These are phyloP conservation scores for Aspergillus calidoustus DNA, from an alignment of 2,329 filamentous ascomycete species.

Conservation along the genomic window DNA sequence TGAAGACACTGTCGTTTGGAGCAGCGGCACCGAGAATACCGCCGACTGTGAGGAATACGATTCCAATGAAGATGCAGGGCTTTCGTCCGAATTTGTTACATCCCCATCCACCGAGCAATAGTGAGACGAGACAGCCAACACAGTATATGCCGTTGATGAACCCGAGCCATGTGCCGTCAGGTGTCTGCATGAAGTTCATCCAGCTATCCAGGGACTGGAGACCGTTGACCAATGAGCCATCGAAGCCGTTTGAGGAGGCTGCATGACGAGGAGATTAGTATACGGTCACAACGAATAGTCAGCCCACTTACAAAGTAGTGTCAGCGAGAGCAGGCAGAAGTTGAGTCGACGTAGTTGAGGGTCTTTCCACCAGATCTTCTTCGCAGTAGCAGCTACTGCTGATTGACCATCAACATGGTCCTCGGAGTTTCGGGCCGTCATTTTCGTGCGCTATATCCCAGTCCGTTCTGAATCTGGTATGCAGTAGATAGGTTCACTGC, in stretches of 20 bases:
- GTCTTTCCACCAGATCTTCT: constrained; percentile 5
- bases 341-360: constrained; percentile 4
- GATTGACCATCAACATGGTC: background rate
- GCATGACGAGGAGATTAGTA: background rate
- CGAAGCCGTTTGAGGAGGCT: constrained; percentile 20
- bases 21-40: constrained; percentile 37
- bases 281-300: background rate
- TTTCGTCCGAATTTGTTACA: constrained; percentile 44
- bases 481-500: background rate
- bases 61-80: constrained; percentile 36
- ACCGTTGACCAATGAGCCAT: constrained; percentile 32
- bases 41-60: constrained; percentile 13
- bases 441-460: constrained; percentile 25
- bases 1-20: constrained; percentile 30
- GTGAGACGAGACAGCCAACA: constrained; percentile 34
- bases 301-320: constrained; percentile 2
- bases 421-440: background rate
- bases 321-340: constrained; percentile 10
- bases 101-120: constrained; percentile 34
- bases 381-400: background rate
- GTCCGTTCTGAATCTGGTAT: background rate
- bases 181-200: constrained; percentile 36
- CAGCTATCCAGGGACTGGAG: constrained; percentile 39
- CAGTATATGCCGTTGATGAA: constrained; percentile 38
- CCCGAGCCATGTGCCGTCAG: constrained; percentile 35